Base-by-base conservation (phyloP, 2,329 filamentous ascomycete genomes). In the Sordariomycetes sp. region DNA sequence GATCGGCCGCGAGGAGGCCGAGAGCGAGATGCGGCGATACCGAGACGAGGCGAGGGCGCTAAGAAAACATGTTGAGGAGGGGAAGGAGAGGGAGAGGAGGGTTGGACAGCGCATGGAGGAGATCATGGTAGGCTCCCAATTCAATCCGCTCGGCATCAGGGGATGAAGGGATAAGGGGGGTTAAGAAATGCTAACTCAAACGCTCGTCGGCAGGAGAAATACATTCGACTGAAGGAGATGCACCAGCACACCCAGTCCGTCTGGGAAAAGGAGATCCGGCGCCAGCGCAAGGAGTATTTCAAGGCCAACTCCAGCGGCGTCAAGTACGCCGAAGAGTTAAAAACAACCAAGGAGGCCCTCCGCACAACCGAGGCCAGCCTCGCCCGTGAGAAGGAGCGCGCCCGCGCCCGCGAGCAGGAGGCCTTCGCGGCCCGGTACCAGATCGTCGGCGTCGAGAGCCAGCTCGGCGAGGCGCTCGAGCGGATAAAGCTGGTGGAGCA, bases 241-340 rank as follows among this genome's bases (percentile, higher is more conserved):
- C 78, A 86, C 62, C 77, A 79, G 45, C 82, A 86, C 65, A 84
- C 82, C 10, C 80, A 85, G 67, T 72, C 80, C 22, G 69, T 87
- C 10, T 89, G 85, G 79, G 86, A 89, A 64, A 89, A 89, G 66
- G 86, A 89, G 67, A 83, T 88, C 51, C 79, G 85, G 57, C 77
- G 82, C 58, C 78, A 81, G 10, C 76, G 84, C 54, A 89, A 89
- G 63, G 86, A 89, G 63, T 83, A 82, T 2, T 89, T 88, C 76
- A 89, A 88, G 65, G 79, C 81, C n/a, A 84, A 87, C 62, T 87
- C 85, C 2, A 70, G 74, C 12, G 77, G 85, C 35, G 80, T 89
- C 63, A 87, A 87, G 66, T 67, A 86, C n/a, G 85, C 89, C 66
- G 86, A 89, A 63, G 85, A 89, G 64, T 76, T 88, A 61, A 89